Percentiles rank a stretch among this genome's conserved stretches.
Conservation (phyloP, 179 eudicot species). For the Heliamphora pulchella region DNA sequence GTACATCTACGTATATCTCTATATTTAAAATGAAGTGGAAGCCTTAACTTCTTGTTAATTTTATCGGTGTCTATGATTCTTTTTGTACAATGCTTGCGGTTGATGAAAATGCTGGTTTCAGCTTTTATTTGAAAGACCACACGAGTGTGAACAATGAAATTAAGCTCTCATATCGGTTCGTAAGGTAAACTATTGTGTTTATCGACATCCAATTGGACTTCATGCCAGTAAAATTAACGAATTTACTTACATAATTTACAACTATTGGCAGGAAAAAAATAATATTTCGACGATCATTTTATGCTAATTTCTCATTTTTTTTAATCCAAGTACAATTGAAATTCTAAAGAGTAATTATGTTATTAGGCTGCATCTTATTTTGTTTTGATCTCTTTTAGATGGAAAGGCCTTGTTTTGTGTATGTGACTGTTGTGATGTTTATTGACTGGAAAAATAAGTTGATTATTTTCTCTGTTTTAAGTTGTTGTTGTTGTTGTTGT, state of each 20-base stretch:
- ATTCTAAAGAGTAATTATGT: not conserved
- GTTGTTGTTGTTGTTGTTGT: too few relatives aligned
- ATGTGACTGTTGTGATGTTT: not conserved
- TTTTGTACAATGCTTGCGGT: slow-evolving; percentile 1
- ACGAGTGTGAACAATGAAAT: not conserved
- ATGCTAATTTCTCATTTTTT: not conserved
- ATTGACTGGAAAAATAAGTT: not conserved
- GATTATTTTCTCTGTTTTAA: not conserved
- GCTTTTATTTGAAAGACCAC: not conserved
- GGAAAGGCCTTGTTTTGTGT: not conserved
- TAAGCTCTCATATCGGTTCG: not conserved
- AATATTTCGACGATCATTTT: not conserved
- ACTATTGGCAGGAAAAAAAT: not conserved
- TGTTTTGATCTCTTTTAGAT: not conserved
- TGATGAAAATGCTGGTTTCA: not conserved
- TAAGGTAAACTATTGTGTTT: not conserved
- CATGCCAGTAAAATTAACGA: not conserved
- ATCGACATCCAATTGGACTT: too few relatives aligned
- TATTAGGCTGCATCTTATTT: not conserved
- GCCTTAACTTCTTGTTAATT: not conserved
- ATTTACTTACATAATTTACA: not conserved
- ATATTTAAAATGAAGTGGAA: not conserved
- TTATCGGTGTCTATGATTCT: not conserved
- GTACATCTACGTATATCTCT: not conserved
- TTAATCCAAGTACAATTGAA: not conserved